phyloP scores from a whole-genome alignment of 148 eudicot genomes.

The Cornus controversa region DNA sequence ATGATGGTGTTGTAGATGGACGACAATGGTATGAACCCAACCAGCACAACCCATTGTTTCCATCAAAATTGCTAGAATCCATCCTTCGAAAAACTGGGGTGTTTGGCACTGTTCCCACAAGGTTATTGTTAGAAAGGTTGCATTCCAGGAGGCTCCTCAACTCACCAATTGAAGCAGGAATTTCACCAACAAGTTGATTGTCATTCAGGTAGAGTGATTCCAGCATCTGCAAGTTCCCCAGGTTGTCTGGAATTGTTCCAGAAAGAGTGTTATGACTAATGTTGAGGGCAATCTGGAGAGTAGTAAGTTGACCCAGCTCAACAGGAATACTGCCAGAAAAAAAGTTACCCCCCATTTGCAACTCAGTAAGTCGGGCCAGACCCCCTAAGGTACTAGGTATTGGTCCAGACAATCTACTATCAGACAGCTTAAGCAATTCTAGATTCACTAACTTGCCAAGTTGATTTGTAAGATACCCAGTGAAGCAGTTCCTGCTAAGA shows the following conservation, averaged over 20 bases:
- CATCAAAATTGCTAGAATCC: conserved; percentile 57
- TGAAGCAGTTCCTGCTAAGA: conserved; percentile 64
- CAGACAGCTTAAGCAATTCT: conserved; percentile 83
- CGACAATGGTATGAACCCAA: conserved; percentile 21
- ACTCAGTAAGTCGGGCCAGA: conserved; percentile 58
- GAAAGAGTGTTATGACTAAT: conserved; percentile 70
- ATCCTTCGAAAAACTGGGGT: conserved; percentile 51
- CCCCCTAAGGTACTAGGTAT: conserved; percentile 66
- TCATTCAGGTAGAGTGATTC: conserved; percentile 69
- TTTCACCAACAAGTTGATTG: conserved; percentile 69
- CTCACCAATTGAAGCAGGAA: conserved; percentile 60
- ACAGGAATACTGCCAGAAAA: conserved; percentile 71
- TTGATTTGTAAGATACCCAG: conserved; percentile 52
- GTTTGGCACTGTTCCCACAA: conserved; percentile 67
- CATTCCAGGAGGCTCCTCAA: conserved; percentile 65
- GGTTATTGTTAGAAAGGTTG: conserved; percentile 76
- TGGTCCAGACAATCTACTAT: conserved; percentile 56
- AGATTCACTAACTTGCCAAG: conserved; percentile 63
- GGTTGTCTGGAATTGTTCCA: conserved; percentile 64
- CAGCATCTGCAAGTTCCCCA: conserved; percentile 74
- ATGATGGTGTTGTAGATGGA: conserved; percentile 21
- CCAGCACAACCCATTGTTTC: conserved; percentile 63
- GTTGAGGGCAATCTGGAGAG: conserved; percentile 82
- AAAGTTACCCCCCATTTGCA: conserved; percentile 88
- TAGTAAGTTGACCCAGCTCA: conserved; percentile 55